Percentiles rank a stretch among this genome's conserved stretches.
phyloP scores from a whole-genome alignment of 306 rosid genomes.

The Glycine soja region DNA sequence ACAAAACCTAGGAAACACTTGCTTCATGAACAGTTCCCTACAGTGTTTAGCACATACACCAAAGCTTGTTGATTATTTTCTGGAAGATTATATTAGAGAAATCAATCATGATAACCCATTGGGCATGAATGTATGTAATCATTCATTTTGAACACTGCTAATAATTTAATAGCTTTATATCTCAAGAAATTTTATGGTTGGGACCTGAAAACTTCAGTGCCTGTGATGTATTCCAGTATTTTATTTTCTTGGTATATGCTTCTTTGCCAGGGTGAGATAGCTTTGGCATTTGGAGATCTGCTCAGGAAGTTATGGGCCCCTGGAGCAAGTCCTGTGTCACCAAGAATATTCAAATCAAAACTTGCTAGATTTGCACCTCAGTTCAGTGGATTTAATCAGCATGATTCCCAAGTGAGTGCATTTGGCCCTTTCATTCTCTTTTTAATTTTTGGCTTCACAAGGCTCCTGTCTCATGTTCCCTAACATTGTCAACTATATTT shows the following conservation, averaged over 20 bases:
- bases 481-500: slow-evolving; percentile 37
- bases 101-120: slow-evolving; percentile 87
- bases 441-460: slow-evolving; percentile 41
- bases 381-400: slow-evolving; percentile 98
- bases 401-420: slow-evolving; percentile 95
- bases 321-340: slow-evolving; percentile 88
- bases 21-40: slow-evolving; percentile 98
- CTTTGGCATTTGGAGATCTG: slow-evolving; percentile 93
- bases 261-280: slow-evolving; percentile 92
- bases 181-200: slow-evolving; percentile 22
- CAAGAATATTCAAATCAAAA: slow-evolving; percentile 86
- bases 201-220: slow-evolving; percentile 24
- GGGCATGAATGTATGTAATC: slow-evolving; percentile 92
- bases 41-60: slow-evolving; percentile 98
- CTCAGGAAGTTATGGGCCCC: slow-evolving; percentile 98
- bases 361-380: slow-evolving; percentile 98
- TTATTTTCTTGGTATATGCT: slow-evolving; percentile 35
- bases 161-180: slow-evolving; percentile 34
- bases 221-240: slow-evolving; percentile 27
- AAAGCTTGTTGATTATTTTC: slow-evolving; percentile 96
- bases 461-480: slow-evolving; percentile 34
- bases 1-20: slow-evolving; percentile 96
- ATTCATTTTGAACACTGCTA: slow-evolving; percentile 27
- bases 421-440: slow-evolving; percentile 47
- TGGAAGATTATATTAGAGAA: slow-evolving; percentile 91